Base-by-base conservation (phyloP, 257 asterid genomes). In the Solanum sejunctum region DNA sequence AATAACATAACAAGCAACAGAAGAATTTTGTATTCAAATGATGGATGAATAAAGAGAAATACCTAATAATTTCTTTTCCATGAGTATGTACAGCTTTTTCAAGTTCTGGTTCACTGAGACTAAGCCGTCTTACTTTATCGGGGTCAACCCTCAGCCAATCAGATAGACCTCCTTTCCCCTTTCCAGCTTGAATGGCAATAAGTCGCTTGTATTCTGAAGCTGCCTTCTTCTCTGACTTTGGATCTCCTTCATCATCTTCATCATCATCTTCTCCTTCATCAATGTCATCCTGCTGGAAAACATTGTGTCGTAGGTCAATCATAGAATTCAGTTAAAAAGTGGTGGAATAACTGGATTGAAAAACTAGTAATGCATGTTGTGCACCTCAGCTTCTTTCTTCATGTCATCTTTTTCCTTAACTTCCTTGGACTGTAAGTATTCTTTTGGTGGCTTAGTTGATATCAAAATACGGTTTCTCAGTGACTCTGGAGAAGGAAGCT, bases 381-480 rank as follows among this genome's bases (percentile, higher is more conserved):
- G 84, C 86, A 92, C 98, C 94, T 90, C 88, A 82, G 82, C 81
- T 26, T 89, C 84, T 10, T 81, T 82, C 77, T 81, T 32, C 89
- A 63, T 32, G 85, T 84, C 83, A 79, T 88, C 88, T 79, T 85
- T 85, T 85, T 28, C 85, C 69, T 86, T 85, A 20, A 81, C 84
- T 77, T 85, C 89, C 70, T 87, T 88, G 45, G 84, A 88, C 85
- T 87, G 88, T n/a, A 90, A 85, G 87, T 88, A 91, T 72, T 92
- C 95, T 86, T 93, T 92, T 10, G 98, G 98, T 77, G 96, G 96
- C 85, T 94, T 93, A 54, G 98, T 93, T 83, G 98, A 95, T 84
- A 94, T 89, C 64, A 94, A 80, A 72, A 93, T 79, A 85, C 84
- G 85, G 77, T 83, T 86, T 88, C 91, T 94, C 84, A 95, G 89